Evolutionary conservation across 164 flowering plant species (phyloP), one percentile per base, ranked within the genome.

Genomic region (Vitis amurensis): DNA sequence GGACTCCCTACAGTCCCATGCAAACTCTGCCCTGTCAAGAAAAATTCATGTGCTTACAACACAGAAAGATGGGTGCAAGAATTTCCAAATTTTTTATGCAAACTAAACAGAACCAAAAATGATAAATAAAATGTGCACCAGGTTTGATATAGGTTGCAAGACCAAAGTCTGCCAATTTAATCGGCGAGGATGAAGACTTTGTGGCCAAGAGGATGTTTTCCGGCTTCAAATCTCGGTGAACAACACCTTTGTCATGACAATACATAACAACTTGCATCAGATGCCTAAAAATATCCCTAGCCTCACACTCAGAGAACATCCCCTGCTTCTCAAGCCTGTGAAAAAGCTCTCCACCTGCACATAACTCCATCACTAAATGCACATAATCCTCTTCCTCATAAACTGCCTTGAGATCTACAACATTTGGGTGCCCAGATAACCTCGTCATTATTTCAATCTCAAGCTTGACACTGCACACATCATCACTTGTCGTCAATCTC

Each of bases 211-310:
- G 81, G 57, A 82, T 79, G 52, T 82, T 82, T 52, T 82, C 85
- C 0, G 85, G 85, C 66, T 82, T 82, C 72, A 82, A 31, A 79
- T 82, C 85, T 68, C 85, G 76, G 50, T 82, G 85, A 62, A 82
- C 81, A 67, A 82, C 64, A 4, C 85, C 85, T 63, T 77, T 82
- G 23, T 73, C 77, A 75, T 82, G 85, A 66, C 83, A 82, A 63
- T 68, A 77, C 68, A 69, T 58, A 50, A 82, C 82, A 50, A 79
- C 82, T 73, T 79, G 75, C 75, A 82, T 75, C 49, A 82, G 50
- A 63, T 79, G 75, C 64, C 66, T 70, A 29, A 82, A 77, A 30
- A 82, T 17, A 55, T 65, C 44, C 55, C 72, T 27, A 9, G 83
- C 85, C 53, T 77, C 76, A 16, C 10, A 8, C 74, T 82, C 85